Base-by-base conservation (phyloP, 2,329 filamentous ascomycete species). In the Colletotrichum scovillei region DNA sequence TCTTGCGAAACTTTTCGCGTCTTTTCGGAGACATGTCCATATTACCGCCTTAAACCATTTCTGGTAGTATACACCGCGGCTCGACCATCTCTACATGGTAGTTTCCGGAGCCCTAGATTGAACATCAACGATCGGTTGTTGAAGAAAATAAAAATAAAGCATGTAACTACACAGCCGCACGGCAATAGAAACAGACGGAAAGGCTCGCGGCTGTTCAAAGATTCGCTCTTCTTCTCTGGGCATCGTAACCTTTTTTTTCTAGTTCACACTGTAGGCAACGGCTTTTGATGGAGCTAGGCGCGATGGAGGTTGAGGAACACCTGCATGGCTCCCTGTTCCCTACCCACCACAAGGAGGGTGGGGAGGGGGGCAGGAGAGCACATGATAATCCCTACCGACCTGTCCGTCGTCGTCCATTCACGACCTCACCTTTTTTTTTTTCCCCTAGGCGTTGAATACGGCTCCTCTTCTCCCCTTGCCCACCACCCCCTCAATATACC, bases 251-350 rank as follows among this genome's bases (percentile, higher is more conserved):
- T 12, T 35, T 12, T 11, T 11, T 11, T 2, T 2, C 4, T 12
- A 16, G 19, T n/a, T n/a, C 67, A 46, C 63, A 59, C 67, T 70
- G 67, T 70, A 67, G 28, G 24, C 22, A 60, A 67, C 53, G 63
- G 32, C 55, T 63, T 63, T 24, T 24, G 60, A 52, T 52, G 46
- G 30, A 63, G n/a, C 60, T 52, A 42, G 28, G 38, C n/a, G 38
- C 62, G 32, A 63, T 24, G 64, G 32, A 35, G 22, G 38, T 35
- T 26, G 60, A 69, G 24, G 22, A 57, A 65, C 35, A 66, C 19
- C 69, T 68, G 35, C 69, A 57, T 53, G 52, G 16, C 28, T 22
- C 28, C 19, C 62, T 16, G 2, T 28, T 24, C 26, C 35, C 46
- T 55, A 19, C 46, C 56, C 62, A 53, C 60, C 60, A 35, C 42